Evolutionary conservation across 805 yeast genomes (phyloP).

Genomic region (Candida boleticola): DNA sequence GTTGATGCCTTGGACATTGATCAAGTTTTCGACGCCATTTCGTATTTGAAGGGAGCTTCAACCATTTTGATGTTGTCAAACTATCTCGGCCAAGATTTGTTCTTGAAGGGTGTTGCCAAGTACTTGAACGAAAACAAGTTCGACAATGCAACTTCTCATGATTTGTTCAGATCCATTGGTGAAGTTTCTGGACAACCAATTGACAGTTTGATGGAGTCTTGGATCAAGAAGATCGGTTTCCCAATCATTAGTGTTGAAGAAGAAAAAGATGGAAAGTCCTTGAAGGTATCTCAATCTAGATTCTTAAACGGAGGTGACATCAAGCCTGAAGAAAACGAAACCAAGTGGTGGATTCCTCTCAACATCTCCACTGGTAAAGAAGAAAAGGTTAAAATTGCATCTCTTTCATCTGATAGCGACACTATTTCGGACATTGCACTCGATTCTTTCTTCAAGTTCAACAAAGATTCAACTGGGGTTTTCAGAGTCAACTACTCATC

Average conservation of each 20-base stretch:
- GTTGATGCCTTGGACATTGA: conserved; percentile 74
- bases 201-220: conserved; percentile 55
- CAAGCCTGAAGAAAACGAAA: conserved; percentile 52
- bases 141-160: conserved; percentile 71
- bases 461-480: conserved; percentile 50
- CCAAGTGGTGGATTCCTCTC: conserved; percentile 61
- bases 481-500: conserved; percentile 55
- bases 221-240: conserved; percentile 75
- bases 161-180: conserved; percentile 67
- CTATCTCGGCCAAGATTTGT: conserved; percentile 64
- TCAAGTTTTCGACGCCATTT: conserved; percentile 79
- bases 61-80: conserved; percentile 73
- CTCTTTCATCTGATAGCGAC: conserved; percentile 16
- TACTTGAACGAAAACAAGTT: conserved; percentile 64
- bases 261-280: conserved; percentile 27
- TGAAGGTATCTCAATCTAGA: conserved; percentile 54
- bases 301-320: conserved; percentile 65
- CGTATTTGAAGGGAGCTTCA: conserved; percentile 80
- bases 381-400: conserved; percentile 3
- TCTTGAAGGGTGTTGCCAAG: conserved; percentile 68
- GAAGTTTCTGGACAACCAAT: conserved; percentile 65
- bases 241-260: conserved; percentile 58
- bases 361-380: conserved; percentile 25
- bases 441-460: conserved; percentile 40
- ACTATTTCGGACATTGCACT: conserved; percentile 19